Evolutionary conservation across 2,329 filamentous ascomycete species (phyloP), one percentile per base, ranked within the genome.

Genomic region (Pseudogymnoascus sp.): DNA sequence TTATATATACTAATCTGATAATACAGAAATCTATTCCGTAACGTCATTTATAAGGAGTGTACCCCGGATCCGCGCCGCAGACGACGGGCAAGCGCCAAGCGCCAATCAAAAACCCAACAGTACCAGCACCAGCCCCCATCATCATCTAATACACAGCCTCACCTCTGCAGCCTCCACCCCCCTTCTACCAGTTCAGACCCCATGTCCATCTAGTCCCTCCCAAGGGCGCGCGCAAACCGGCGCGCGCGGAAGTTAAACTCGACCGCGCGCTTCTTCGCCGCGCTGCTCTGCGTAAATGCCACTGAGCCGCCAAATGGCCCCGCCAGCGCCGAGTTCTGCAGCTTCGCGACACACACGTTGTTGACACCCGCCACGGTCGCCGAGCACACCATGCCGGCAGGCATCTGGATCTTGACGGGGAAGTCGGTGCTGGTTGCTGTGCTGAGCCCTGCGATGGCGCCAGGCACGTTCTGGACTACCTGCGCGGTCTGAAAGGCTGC

Each of bases 301-400:
- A 80, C 84, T 12, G 83, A 84, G 61, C 86, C 86, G 69, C 86
- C 86, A 66, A 89, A 89, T 22, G 86, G 86, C 4, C 85, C 85
- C 8, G 85, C 84, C 16, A 79, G 74, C 11, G 86, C 82, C 3
- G 73, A 69, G 76, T 89, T 89, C 70, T 84, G 81, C 63, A 89
- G 77, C 63, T 85, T 82, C 33, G 86, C 84, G 63, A 89, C 74
- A 75, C 86, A 89, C 68, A 89, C 85, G 68, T 85, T 84, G 64
- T 76, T 68, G 12, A 80, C 85, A 25, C 83, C 84, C 60, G 79
- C 85, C 6, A 82, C 82, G 45, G 76, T 78, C 62, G 79, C 86
- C 28, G 81, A 78, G 74, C 86, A 89, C 28, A 83, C 86, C 84
- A 87, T 88, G 61, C 85, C 86, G 49, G 75, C 75, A 35, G 86